A percentile compares a stretch with the other conserved stretches of the same genome.
These are phyloP conservation scores for Pisolithus tinctorius DNA, from an alignment of 768 basidiomycete genomes.

Conservation along the genomic window DNA sequence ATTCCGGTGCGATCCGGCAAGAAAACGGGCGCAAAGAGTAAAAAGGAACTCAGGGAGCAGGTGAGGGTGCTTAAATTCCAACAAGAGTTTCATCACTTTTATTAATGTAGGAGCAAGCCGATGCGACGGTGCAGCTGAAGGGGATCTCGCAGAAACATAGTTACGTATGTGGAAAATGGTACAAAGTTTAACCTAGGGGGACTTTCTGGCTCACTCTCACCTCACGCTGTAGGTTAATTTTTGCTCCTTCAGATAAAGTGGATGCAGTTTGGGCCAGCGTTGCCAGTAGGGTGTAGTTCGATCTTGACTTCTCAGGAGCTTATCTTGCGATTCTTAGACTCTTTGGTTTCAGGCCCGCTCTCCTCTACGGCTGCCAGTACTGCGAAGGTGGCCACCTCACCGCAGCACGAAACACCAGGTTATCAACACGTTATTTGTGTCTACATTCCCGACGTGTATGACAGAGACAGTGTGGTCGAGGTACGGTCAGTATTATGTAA, in stretches of 20 bases:
- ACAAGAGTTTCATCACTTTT: background rate
- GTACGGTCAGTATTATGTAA: constrained; percentile 24
- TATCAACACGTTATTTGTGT: constrained; percentile 64
- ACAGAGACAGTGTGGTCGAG: constrained; percentile 51
- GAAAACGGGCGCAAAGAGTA: constrained; percentile 65
- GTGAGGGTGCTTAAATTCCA: constrained; percentile 26
- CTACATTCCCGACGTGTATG: constrained; percentile 66
- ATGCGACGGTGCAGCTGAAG: constrained; percentile 51
- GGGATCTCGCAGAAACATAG: constrained; percentile 50
- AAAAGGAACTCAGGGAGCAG: constrained; percentile 69
- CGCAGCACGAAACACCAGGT: constrained; percentile 38
- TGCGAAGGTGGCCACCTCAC: constrained; percentile 64
- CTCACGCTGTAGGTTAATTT: constrained; percentile 50
- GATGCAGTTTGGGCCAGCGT: constrained; percentile 57
- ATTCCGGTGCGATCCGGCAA: constrained; percentile 66
- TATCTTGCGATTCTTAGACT: constrained; percentile 33
- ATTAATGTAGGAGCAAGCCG: constrained; percentile 45
- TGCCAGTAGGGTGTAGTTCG: constrained; percentile 40
- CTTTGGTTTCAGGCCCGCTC: constrained; percentile 58
- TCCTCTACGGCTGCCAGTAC: constrained; percentile 47
- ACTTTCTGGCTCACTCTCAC: background rate
- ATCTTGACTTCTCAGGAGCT: background rate
- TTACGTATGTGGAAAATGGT: constrained; percentile 67
- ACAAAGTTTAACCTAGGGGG: background rate
- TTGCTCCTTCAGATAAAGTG: constrained; percentile 53